Conservation (phyloP, 129 eudicot species). For the Erigeron canadensis region DNA sequence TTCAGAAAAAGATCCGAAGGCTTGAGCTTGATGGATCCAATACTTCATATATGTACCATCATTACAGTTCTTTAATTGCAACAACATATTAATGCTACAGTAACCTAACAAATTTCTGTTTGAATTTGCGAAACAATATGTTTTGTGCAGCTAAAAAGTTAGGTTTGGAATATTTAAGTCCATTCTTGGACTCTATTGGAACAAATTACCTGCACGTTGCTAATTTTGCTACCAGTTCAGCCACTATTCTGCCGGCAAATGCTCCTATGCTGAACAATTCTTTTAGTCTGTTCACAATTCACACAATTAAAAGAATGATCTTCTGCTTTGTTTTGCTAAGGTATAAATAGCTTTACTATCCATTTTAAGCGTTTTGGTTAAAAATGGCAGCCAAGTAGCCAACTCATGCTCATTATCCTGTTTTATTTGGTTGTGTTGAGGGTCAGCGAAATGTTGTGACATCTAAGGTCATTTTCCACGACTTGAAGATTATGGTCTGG, state of each 20-base stretch:
- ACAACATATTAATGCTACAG: no score
- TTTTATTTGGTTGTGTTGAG: conserved; percentile 3
- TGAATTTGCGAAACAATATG: conserved; percentile 22
- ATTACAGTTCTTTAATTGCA: no score
- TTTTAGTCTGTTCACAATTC: conserved; percentile 53
- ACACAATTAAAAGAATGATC: conserved; percentile 44
- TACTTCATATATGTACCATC: no score
- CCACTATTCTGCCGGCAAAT: conserved; percentile 49
- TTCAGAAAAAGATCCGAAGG: no score
- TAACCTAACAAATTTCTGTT: neutral
- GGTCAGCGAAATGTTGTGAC: conserved; percentile 24
- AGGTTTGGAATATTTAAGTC: conserved; percentile 52
- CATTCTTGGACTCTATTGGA: conserved; percentile 55
- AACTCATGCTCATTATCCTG: neutral
- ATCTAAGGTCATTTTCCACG: conserved; percentile 40
- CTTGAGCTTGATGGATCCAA: no score
- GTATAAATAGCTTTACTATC: conserved; percentile 19
- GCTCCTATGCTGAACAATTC: conserved; percentile 38
- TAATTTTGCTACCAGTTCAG: conserved; percentile 55
- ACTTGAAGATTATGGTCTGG: conserved; percentile 40
- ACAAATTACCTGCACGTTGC: conserved; percentile 52
- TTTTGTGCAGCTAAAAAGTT: conserved; percentile 43
- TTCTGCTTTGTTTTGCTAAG: conserved; percentile 37
- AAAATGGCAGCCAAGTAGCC: conserved; percentile 18
- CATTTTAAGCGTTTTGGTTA: neutral